Conservation (phyloP, 2,329 filamentous ascomycete genomes). For the Microdochium paspali region DNA sequence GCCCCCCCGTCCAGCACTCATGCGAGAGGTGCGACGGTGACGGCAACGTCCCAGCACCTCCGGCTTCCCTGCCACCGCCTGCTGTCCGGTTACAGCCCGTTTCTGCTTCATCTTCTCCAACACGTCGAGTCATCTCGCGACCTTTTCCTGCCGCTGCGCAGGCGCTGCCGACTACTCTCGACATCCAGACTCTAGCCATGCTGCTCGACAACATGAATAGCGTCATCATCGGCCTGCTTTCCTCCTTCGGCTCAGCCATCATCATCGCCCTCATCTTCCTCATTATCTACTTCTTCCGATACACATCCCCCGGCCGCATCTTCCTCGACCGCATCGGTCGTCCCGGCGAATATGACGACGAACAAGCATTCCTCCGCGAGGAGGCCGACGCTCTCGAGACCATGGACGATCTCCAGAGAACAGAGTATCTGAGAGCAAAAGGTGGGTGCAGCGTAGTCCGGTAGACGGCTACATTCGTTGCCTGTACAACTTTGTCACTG, state of each 20-base stretch:
- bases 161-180: not conserved
- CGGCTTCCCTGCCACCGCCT: constrained; percentile 3
- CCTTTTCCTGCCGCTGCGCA: not conserved
- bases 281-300: constrained; percentile 87
- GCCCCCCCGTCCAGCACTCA: constrained; percentile 10
- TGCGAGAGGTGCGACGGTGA: constrained; percentile 17
- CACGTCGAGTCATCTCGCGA: not conserved
- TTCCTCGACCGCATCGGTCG: constrained; percentile 87
- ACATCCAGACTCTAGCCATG: constrained; percentile 2
- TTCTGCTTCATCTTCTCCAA: not conserved
- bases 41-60: constrained; percentile 14
- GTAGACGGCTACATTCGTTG: not conserved
- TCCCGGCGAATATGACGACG: constrained; percentile 95
- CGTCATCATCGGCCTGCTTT: constrained; percentile 89
- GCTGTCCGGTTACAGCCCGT: constrained; percentile 2
- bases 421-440: constrained; percentile 90
- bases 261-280: constrained; percentile 72
- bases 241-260: constrained; percentile 84
- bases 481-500: constrained; percentile 2
- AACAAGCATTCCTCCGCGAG: constrained; percentile 86
- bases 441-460: constrained; percentile 45
- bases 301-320: constrained; percentile 80
- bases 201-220: constrained; percentile 41
- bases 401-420: constrained; percentile 88
- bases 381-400: constrained; percentile 90